phyloP scores from a whole-genome alignment of 805 yeast species.

The Lachancea meyersii region DNA sequence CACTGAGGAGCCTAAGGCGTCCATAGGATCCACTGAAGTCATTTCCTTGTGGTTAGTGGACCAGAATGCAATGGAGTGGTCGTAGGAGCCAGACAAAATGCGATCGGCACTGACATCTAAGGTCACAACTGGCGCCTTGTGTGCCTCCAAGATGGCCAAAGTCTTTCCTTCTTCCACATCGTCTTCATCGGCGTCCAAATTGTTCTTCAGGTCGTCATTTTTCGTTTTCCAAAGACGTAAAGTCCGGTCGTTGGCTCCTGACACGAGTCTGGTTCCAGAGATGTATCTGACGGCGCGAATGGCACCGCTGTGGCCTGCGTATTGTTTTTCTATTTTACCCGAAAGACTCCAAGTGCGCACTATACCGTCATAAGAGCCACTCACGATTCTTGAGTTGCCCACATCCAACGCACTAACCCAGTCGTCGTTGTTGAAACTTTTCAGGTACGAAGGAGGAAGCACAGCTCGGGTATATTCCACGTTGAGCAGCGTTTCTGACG shows the following conservation, averaged over 20 bases:
- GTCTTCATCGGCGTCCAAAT: constrained; percentile 39
- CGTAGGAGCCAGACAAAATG: constrained; percentile 81
- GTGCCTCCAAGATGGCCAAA: constrained; percentile 82
- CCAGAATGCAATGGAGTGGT: constrained; percentile 79
- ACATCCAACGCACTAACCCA: constrained; percentile 75
- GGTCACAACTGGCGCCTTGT: constrained; percentile 77
- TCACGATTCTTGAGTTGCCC: constrained; percentile 45
- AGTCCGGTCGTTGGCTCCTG: constrained; percentile 86
- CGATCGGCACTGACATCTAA: constrained; percentile 51
- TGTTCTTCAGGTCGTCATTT: constrained; percentile 27
- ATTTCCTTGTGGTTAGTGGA: constrained; percentile 80
- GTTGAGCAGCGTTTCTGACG: constrained; percentile 70
- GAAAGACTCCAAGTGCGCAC: constrained; percentile 82
- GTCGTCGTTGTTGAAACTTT: constrained; percentile 86
- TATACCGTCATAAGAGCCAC: constrained; percentile 93
- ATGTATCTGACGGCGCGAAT: constrained; percentile 79
- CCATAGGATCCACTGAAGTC: constrained; percentile 51
- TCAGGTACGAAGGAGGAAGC: constrained; percentile 87
- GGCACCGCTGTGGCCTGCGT: constrained; percentile 84
- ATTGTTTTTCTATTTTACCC: constrained; percentile 74
- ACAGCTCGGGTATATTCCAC: constrained; percentile 90
- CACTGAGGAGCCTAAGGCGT: constrained; percentile 39
- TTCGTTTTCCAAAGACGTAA: constrained; percentile 81
- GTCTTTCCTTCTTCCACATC: constrained; percentile 64
- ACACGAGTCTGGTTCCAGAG: constrained; percentile 64